Conservation (phyloP, 148 eudicot genomes). For the Chenopodium suecicum region DNA sequence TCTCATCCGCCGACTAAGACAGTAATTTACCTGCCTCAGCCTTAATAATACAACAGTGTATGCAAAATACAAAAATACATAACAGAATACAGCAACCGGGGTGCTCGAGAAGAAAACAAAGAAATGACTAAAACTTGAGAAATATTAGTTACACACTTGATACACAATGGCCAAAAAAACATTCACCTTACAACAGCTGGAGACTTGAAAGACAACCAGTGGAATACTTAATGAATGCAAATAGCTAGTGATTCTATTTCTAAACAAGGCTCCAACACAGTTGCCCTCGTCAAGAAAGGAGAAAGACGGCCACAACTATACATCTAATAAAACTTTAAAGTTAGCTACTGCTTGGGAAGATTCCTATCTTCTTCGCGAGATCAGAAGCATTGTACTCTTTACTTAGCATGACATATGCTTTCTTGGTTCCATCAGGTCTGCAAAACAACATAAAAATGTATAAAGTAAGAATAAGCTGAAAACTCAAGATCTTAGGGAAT, state of each 20-base stretch:
- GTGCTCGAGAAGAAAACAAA: neutral
- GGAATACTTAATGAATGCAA: neutral
- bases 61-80: neutral
- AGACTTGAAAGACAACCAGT: neutral
- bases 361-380: conserved; percentile 41
- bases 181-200: conserved; percentile 6
- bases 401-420: conserved; percentile 35
- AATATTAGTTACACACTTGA: neutral
- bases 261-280: conserved; percentile 18
- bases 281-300: neutral
- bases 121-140: neutral
- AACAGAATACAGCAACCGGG: neutral
- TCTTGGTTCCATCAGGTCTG: conserved; percentile 49
- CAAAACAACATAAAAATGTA: neutral
- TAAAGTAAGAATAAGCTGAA: neutral
- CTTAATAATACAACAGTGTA: neutral
- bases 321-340: conserved; percentile 4
- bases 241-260: conserved; percentile 1
- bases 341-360: conserved; percentile 37
- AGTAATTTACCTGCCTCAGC: neutral
- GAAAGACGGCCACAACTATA: conserved; percentile 26
- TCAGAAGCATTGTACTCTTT: conserved; percentile 44
- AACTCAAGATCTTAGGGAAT: neutral
- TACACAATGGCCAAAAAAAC: conserved; percentile 1
- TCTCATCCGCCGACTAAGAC: neutral